Base-by-base conservation (phyloP, 164 flowering plant species). In the Platanus orientalis region DNA sequence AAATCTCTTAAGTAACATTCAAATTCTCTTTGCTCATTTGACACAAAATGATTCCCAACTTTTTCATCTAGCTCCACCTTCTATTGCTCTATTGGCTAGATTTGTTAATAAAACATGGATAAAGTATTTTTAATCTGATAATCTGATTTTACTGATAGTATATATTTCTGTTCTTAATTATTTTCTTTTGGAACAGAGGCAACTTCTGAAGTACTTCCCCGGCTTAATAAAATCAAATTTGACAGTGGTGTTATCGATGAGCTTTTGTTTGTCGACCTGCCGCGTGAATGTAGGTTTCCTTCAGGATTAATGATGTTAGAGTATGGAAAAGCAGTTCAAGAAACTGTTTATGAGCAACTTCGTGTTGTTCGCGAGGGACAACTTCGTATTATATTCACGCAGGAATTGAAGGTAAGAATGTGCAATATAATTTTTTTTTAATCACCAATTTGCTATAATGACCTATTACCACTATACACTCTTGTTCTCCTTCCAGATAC, bases 161-260 rank as follows among this genome's bases (percentile, higher is more conserved):
- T n/a, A n/a, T n/a, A n/a, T n/a, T n/a, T n/a, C n/a, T n/a, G n/a
- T n/a, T n/a, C n/a, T 61, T 14, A 57, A 14, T 47, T 32, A 36
- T 64, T 57, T 56, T 29, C 44, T 28, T 74, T 54, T 47, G 12
- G 64, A 21, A 50, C 95, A 94, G 98, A 94, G 81, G 88, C 95
- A 27, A 91, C 96, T 39, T 85, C 73, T 72, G 97, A 94, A 81
- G 90, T 91, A 24, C 95, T 94, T 32, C 98, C 97, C 20, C 83
- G 97, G 65, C 97, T 94, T 19, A 83, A 75, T 72, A 90, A 89
- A 78, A n/a, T n/a, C n/a, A n/a, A n/a, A n/a, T n/a, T n/a, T n/a
- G n/a, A n/a, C n/a, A n/a, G n/a, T n/a, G n/a, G 98, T 34, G 90
- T 94, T 47, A 68, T 82, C n/a, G 97, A 89, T 65, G 98, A 94